These are phyloP conservation scores for Fusarium pseudoanthophilum DNA, from an alignment of 2,329 filamentous ascomycete genomes.

Conservation along the genomic window DNA sequence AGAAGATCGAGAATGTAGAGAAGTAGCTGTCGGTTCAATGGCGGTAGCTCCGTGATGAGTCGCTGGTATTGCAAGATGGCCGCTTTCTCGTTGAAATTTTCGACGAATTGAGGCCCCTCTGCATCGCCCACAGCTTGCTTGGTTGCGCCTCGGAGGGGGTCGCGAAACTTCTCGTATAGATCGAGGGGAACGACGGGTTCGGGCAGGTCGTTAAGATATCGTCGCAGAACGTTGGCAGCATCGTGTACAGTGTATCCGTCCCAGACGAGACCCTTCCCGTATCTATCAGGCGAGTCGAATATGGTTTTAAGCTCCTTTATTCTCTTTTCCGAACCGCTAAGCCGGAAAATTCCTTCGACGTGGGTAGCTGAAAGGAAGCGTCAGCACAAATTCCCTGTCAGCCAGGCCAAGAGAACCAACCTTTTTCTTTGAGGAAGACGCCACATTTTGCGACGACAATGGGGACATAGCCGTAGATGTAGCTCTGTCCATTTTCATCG, in stretches of 20 bases:
- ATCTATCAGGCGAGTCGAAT: constrained; percentile 94
- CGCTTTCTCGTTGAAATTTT: constrained; percentile 69
- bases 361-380: constrained; percentile 75
- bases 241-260: constrained; percentile 98
- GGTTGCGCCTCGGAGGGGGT: constrained; percentile 78
- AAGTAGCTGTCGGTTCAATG: constrained; percentile 90
- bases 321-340: constrained; percentile 95
- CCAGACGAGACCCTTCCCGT: constrained; percentile 97
- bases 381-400: constrained; percentile 30
- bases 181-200: constrained; percentile 96
- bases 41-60: constrained; percentile 91
- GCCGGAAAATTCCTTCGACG: constrained; percentile 94
- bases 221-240: constrained; percentile 92
- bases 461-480: constrained; percentile 98
- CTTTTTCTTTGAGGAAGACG: constrained; percentile 97
- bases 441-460: constrained; percentile 99
- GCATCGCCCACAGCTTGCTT: constrained; percentile 78
- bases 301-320: constrained; percentile 95
- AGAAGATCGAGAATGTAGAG: constrained; percentile 96
- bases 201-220: constrained; percentile 95
- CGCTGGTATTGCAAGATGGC: constrained; percentile 88
- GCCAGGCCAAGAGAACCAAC: constrained; percentile 60
- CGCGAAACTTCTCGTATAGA: constrained; percentile 90
- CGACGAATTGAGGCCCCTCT: constrained; percentile 75
- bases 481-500: constrained; percentile 91